Percentiles rank a stretch among this genome's conserved stretches.
Evolutionary conservation across 805 yeast genomes (phyloP).

Genomic region (Kregervanrija delftensis): DNA sequence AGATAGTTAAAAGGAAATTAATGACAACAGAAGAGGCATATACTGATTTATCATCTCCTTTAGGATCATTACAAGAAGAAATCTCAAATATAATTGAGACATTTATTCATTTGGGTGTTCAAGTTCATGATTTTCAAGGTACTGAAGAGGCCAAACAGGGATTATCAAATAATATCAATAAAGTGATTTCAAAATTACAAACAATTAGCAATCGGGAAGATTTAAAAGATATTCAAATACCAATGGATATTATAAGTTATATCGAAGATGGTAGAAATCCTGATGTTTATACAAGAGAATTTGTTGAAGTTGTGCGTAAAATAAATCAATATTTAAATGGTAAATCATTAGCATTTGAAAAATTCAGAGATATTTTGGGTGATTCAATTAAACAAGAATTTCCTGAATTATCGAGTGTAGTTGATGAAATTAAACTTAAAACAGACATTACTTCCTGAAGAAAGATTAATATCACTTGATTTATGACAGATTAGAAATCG

Average conservation of each 20-base stretch:
- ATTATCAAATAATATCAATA: slow-evolving; percentile 36
- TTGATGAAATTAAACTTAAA: slow-evolving; percentile 44
- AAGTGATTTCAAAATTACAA: slow-evolving; percentile 33
- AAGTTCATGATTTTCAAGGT: slow-evolving; percentile 90
- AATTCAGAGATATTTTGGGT: slow-evolving; percentile 60
- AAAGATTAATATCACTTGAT: no score
- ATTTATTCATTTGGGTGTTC: slow-evolving; percentile 80
- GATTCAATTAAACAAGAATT: slow-evolving; percentile 67
- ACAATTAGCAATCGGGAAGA: slow-evolving; percentile 25
- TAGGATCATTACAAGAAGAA: slow-evolving; percentile 29
- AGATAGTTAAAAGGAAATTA: background rate
- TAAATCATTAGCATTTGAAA: slow-evolving; percentile 53
- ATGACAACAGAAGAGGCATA: slow-evolving; percentile 28
- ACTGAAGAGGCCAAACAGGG: slow-evolving; percentile 72
- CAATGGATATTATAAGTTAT: slow-evolving; percentile 81
- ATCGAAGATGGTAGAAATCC: slow-evolving; percentile 97
- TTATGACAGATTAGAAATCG: no score
- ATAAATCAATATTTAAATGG: slow-evolving; percentile 86
- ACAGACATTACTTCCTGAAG: background rate
- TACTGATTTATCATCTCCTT: slow-evolving; percentile 16
- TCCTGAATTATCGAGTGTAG: slow-evolving; percentile 60
- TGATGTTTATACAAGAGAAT: slow-evolving; percentile 93
- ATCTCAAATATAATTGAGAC: slow-evolving; percentile 62
- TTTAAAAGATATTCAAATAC: slow-evolving; percentile 44
- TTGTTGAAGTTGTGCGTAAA: slow-evolving; percentile 87